phyloP scores from a whole-genome alignment of 2,329 filamentous ascomycete species.

The Blastomyces parvus region DNA sequence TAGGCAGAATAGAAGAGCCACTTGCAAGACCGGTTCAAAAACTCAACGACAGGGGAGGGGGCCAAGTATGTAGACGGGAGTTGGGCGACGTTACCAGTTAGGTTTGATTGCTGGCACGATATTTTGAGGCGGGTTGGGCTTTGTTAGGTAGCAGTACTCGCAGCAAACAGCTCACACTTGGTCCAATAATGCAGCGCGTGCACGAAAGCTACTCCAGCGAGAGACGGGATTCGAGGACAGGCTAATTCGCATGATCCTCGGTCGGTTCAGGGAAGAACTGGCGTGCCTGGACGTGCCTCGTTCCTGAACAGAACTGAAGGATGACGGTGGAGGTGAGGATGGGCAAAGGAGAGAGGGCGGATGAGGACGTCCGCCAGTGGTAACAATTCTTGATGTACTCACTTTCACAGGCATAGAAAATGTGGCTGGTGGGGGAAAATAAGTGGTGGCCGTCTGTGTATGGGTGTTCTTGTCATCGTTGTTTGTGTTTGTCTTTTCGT shows the following conservation, averaged over 20 bases:
- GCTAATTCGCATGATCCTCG: slow-evolving; percentile 1
- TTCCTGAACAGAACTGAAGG: background rate
- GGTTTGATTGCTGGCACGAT: background rate
- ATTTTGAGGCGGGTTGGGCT: slow-evolving; percentile 5
- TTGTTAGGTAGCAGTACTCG: slow-evolving; percentile 8
- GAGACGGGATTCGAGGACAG: background rate
- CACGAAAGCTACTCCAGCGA: background rate
- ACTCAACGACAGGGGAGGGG: background rate
- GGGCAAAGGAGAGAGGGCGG: background rate
- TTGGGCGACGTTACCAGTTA: slow-evolving; percentile 1
- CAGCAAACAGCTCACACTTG: slow-evolving; percentile 5
- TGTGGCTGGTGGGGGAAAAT: background rate
- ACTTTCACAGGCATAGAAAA: background rate
- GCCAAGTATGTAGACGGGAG: background rate
- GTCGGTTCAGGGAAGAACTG: background rate
- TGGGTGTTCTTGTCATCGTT: background rate
- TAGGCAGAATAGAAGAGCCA: background rate
- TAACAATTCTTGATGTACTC: background rate
- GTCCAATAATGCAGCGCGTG: slow-evolving; percentile 4
- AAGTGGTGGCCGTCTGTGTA: background rate
- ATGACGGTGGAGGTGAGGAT: background rate
- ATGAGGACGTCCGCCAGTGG: no score
- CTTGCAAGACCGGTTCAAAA: background rate
- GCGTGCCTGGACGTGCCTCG: background rate
- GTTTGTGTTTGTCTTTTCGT: background rate